Evolutionary conservation across 225 moss, liverwort and hornwort genomes (phyloP).

Genomic region (Bryoerythrophyllum caledonicum): DNA sequence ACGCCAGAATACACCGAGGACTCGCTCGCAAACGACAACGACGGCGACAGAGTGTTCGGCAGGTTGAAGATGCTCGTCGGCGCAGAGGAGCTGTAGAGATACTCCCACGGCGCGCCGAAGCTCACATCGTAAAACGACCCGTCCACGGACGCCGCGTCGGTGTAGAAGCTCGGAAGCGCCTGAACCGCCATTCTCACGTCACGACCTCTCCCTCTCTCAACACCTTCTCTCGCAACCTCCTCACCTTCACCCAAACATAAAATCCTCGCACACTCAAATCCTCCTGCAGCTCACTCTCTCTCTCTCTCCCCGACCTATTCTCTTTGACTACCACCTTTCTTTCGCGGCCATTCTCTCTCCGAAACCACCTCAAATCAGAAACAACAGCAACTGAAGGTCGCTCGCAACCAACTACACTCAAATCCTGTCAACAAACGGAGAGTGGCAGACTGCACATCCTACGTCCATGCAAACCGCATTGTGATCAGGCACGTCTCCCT

Average conservation of each 20-base stretch:
- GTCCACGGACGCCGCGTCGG: slow-evolving; percentile 6
- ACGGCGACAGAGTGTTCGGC: slow-evolving; percentile 9
- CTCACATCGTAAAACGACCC: slow-evolving; percentile 21
- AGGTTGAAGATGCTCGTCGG: slow-evolving; percentile 8
- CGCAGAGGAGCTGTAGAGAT: not conserved
- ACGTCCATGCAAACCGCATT: slow-evolving; percentile 20
- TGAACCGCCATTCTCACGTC: slow-evolving; percentile 32
- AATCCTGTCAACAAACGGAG: not conserved
- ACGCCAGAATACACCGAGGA: slow-evolving; percentile 18
- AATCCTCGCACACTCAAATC: too few relatives aligned
- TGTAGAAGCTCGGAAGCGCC: slow-evolving; percentile 20
- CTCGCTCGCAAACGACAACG: slow-evolving; percentile 21
- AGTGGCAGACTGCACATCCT: slow-evolving; percentile 10
- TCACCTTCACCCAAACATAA: too few relatives aligned
- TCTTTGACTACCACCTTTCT: slow-evolving; percentile 42
- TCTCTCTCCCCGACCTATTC: not conserved
- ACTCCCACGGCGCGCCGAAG: slow-evolving; percentile 16
- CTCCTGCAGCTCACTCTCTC: slow-evolving; percentile 4
- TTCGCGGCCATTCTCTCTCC: slow-evolving; percentile 44
- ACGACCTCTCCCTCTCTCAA: too few relatives aligned
- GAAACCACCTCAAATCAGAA: not conserved
- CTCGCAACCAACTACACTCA: not conserved
- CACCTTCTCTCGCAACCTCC: too few relatives aligned
- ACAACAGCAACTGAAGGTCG: not conserved
- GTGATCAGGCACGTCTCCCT: not conserved